Conservation (phyloP, 306 rosid species). For the Dryas alaskensis region DNA sequence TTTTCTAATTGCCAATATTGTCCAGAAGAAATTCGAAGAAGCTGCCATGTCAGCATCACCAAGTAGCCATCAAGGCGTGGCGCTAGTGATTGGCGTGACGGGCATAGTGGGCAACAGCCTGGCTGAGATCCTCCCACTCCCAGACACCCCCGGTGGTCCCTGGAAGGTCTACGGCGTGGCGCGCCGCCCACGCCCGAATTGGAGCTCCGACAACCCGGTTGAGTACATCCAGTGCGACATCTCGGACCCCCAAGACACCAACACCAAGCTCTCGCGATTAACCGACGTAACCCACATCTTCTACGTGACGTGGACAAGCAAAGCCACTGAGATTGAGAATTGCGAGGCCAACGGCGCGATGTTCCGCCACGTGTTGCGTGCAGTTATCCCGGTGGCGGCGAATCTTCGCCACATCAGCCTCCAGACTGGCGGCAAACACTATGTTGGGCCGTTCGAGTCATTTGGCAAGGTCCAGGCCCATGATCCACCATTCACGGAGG, state of each 20-base stretch:
- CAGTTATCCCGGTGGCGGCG: conserved; percentile 53
- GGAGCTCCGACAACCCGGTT: conserved; percentile 54
- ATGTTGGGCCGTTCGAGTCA: conserved; percentile 43
- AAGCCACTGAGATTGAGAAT: conserved; percentile 45
- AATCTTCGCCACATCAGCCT: conserved; percentile 64
- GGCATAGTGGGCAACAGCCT: conserved; percentile 80
- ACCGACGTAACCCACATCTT: conserved; percentile 67
- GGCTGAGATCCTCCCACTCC: conserved; percentile 61
- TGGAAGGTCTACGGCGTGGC: conserved; percentile 78
- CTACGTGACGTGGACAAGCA: conserved; percentile 54
- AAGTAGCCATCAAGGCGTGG: conserved; percentile 41
- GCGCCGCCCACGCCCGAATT: conserved; percentile 58
- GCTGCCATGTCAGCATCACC: conserved; percentile 40
- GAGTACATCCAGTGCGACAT: conserved; percentile 70
- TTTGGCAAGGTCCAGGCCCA: conserved; percentile 28
- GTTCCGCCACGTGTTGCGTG: conserved; percentile 49
- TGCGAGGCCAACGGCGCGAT: conserved; percentile 56
- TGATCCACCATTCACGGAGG: conserved; percentile 62
- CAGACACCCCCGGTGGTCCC: conserved; percentile 61
- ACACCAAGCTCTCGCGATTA: conserved; percentile 50
- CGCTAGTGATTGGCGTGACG: conserved; percentile 51
- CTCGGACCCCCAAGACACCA: conserved; percentile 44
- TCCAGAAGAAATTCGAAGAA: conserved; percentile 48
- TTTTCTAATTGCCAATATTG: neutral
- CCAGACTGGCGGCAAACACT: conserved; percentile 58